Evolutionary conservation across 768 basidiomycete species (phyloP).

Genomic region (Hortiboletus campestris): DNA sequence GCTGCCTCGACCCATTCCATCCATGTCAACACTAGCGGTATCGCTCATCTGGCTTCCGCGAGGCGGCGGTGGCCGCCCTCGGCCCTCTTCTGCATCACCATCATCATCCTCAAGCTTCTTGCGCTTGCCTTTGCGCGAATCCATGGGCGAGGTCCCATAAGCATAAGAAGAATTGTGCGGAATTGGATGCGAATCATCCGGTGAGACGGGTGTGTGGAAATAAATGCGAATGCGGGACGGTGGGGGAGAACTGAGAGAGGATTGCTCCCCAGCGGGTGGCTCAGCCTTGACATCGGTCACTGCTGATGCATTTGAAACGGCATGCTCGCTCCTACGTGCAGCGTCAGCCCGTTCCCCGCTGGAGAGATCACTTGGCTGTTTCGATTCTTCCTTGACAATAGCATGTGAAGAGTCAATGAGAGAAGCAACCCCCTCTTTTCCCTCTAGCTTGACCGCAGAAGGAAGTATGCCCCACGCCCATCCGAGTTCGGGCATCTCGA

Average conservation of each 20-base stretch:
- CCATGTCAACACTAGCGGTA: constrained; percentile 53
- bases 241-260: constrained; percentile 42
- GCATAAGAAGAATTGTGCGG: constrained; percentile 53
- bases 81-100: constrained; percentile 71
- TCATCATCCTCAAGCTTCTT: constrained; percentile 91
- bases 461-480: constrained; percentile 86
- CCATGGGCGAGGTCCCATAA: constrained; percentile 45
- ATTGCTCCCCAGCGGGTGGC: constrained; percentile 27
- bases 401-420: constrained; percentile 33
- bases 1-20: constrained; percentile 57
- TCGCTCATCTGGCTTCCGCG: constrained; percentile 47
- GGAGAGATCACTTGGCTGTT: constrained; percentile 20
- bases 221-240: constrained; percentile 87
- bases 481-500: constrained; percentile 75
- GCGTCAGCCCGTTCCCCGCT: constrained; percentile 20
- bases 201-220: constrained; percentile 85
- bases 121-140: constrained; percentile 75
- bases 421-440: constrained; percentile 35
- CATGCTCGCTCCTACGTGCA: constrained; percentile 20
- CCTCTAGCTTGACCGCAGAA: constrained; percentile 34
- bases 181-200: constrained; percentile 77
- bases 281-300: constrained; percentile 34
- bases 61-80: constrained; percentile 63
- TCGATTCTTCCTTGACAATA: constrained; percentile 33
- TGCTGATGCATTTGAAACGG: constrained; percentile 28